Conservation (phyloP, 2,329 filamentous ascomycete genomes). For the Allantophomopsis cytisporea region DNA sequence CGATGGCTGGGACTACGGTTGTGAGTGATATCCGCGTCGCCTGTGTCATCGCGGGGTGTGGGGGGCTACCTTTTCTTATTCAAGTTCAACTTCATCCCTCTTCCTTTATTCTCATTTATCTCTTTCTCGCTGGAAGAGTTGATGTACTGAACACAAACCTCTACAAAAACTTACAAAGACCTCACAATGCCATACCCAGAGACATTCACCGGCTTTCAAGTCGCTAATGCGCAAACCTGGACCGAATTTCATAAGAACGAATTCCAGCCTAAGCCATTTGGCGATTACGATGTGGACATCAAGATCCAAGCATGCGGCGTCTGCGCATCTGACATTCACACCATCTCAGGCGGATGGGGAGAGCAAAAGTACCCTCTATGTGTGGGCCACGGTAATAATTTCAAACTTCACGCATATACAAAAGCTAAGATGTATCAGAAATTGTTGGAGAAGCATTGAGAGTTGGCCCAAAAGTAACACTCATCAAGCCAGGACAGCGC, state of each 20-base stretch:
- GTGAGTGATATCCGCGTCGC: too few relatives aligned
- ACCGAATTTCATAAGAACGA: slow-evolving; percentile 25
- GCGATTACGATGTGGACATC: slow-evolving; percentile 76
- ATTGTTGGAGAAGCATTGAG: slow-evolving; percentile 57
- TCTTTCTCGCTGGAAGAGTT: too few relatives aligned
- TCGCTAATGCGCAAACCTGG: slow-evolving; percentile 20
- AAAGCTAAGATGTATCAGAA: slow-evolving; percentile 23
- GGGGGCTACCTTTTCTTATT: too few relatives aligned
- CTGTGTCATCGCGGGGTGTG: too few relatives aligned
- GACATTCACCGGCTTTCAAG: slow-evolving; percentile 47
- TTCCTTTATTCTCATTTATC: too few relatives aligned
- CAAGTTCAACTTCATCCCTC: too few relatives aligned
- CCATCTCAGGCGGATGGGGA: slow-evolving; percentile 45
- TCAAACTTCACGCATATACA: neutral
- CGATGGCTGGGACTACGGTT: too few relatives aligned
- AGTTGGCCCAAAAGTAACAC: slow-evolving; percentile 51
- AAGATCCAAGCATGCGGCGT: slow-evolving; percentile 73
- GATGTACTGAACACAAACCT: neutral
- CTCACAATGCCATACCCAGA: slow-evolving; percentile 31
- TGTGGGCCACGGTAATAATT: slow-evolving; percentile 29
- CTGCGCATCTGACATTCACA: slow-evolving; percentile 61
- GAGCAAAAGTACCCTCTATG: slow-evolving; percentile 34
- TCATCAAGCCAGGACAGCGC: slow-evolving; percentile 35
- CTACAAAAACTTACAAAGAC: neutral
- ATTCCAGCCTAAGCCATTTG: slow-evolving; percentile 76